Percentiles rank a stretch among this genome's conserved stretches.
Evolutionary conservation across 768 basidiomycete genomes (phyloP).

Genomic region (Coprinopsis cinerea): DNA sequence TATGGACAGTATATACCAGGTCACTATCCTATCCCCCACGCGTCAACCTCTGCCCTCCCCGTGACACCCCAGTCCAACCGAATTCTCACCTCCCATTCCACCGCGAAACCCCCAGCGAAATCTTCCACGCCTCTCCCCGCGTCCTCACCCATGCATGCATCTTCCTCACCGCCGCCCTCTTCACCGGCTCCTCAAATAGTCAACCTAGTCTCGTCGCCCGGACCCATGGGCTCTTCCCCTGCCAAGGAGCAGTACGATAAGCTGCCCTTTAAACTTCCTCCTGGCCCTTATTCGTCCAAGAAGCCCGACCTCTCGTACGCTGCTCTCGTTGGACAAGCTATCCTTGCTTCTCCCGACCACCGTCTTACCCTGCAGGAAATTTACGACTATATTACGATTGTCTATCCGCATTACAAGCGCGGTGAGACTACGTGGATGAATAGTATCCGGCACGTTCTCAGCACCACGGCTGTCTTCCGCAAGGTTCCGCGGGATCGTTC

Average conservation of each 20-base stretch:
- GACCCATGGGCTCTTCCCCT: constrained; percentile 63
- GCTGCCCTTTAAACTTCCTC: constrained; percentile 72
- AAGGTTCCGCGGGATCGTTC: constrained; percentile 75
- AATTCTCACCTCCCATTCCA: constrained; percentile 18
- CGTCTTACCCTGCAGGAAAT: constrained; percentile 92
- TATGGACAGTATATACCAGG: constrained; percentile 33
- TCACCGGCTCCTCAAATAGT: constrained; percentile 49
- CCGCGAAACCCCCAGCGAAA: constrained; percentile 18
- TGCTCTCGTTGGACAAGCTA: constrained; percentile 91
- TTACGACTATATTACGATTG: constrained; percentile 92
- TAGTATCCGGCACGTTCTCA: constrained; percentile 94
- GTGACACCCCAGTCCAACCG: constrained; percentile 46
- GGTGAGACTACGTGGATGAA: constrained; percentile 97
- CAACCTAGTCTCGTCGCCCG: constrained; percentile 81
- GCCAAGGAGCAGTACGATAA: constrained; percentile 60
- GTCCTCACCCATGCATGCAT: constrained; percentile 49
- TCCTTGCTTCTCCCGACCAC: constrained; percentile 77
- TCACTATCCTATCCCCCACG: constrained; percentile 26
- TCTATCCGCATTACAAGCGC: constrained; percentile 90
- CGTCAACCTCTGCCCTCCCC: constrained; percentile 33
- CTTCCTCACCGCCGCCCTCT: constrained; percentile 58
- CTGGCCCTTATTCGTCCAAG: constrained; percentile 71
- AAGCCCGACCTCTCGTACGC: constrained; percentile 92
- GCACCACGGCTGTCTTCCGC: constrained; percentile 86
- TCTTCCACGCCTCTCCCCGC: constrained; percentile 45